Evolutionary conservation across 1,284 basidiomycete species (phyloP).

Genomic region (Exobasidium cylindrosporum): DNA sequence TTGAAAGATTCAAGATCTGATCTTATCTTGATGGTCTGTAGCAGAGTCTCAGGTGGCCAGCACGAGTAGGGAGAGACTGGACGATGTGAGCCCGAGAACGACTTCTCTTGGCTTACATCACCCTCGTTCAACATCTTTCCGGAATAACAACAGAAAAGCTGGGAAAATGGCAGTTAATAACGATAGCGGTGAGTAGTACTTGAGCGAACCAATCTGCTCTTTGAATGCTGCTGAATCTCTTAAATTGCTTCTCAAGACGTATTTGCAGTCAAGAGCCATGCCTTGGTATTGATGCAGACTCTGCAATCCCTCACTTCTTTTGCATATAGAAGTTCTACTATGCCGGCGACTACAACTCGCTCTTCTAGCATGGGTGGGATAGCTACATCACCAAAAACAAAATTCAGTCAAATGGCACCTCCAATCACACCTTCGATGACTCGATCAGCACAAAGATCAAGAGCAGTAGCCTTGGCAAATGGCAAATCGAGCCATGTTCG

Average conservation of each 20-base stretch:
- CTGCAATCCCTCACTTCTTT: not conserved
- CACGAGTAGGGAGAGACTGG: not conserved
- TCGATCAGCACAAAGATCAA: conserved; percentile 24
- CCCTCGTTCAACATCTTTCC: no score
- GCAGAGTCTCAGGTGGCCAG: conserved; percentile 1
- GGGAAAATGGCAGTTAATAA: not conserved
- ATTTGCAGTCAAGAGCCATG: conserved; percentile 2
- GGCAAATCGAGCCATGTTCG: conserved; percentile 24
- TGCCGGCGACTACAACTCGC: not conserved
- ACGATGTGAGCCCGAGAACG: no score
- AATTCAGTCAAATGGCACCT: conserved; percentile 17
- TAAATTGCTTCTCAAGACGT: no score
- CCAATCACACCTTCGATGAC: conserved; percentile 29
- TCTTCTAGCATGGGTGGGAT: not conserved
- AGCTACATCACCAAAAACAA: not conserved
- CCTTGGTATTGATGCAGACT: not conserved
- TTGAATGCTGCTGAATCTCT: no score
- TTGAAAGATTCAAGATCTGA: not conserved
- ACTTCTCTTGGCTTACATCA: no score
- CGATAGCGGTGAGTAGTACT: not conserved
- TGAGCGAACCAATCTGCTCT: no score
- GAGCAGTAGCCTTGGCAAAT: conserved; percentile 21
- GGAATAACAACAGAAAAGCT: not conserved
- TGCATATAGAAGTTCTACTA: not conserved
- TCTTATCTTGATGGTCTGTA: not conserved